A percentile compares a stretch with the other conserved stretches of the same genome.
These are phyloP conservation scores for Geotrichum klebahnii DNA, from an alignment of 1,139 yeast genomes.

Conservation along the genomic window DNA sequence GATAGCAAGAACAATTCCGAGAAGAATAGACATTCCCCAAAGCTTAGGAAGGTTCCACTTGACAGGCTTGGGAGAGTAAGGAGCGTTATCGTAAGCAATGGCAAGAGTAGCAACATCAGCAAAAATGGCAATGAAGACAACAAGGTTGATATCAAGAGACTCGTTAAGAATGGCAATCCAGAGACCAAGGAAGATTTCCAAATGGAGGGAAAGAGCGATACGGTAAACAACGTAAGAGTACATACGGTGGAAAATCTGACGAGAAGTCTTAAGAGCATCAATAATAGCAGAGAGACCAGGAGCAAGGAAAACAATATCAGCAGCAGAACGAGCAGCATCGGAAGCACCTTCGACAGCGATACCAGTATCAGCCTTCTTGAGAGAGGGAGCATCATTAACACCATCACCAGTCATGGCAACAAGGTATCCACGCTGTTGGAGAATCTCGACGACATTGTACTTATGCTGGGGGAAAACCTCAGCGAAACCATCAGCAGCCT, in stretches of 20 bases:
- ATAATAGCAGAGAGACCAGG: conserved; percentile 76
- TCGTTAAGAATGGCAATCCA: conserved; percentile 70
- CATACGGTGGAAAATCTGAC: conserved; percentile 81
- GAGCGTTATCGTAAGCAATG: conserved; percentile 84
- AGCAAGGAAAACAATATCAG: conserved; percentile 73
- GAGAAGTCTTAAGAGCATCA: conserved; percentile 71
- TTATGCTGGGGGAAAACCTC: conserved; percentile 81
- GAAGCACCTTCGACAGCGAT: conserved; percentile 80
- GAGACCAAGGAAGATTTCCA: conserved; percentile 68
- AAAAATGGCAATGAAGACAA: conserved; percentile 71
- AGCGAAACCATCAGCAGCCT: conserved; percentile 77
- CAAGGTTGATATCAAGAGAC: conserved; percentile 61
- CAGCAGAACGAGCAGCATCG: conserved; percentile 77
- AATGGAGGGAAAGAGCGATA: conserved; percentile 68
- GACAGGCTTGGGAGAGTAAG: conserved; percentile 93
- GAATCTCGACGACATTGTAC: conserved; percentile 73
- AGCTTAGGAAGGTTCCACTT: conserved; percentile 94
- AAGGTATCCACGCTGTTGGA: conserved; percentile 71
- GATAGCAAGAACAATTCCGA: conserved; percentile 61
- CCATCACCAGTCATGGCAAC: conserved; percentile 84
- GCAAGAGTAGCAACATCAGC: conserved; percentile 77
- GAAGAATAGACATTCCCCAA: conserved; percentile 71
- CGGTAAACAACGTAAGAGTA: conserved; percentile 77
- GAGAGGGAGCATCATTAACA: conserved; percentile 75
- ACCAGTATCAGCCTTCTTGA: conserved; percentile 78